Evolutionary conservation across 768 basidiomycete species (phyloP).

Genomic region (Termitomyces sp.): DNA sequence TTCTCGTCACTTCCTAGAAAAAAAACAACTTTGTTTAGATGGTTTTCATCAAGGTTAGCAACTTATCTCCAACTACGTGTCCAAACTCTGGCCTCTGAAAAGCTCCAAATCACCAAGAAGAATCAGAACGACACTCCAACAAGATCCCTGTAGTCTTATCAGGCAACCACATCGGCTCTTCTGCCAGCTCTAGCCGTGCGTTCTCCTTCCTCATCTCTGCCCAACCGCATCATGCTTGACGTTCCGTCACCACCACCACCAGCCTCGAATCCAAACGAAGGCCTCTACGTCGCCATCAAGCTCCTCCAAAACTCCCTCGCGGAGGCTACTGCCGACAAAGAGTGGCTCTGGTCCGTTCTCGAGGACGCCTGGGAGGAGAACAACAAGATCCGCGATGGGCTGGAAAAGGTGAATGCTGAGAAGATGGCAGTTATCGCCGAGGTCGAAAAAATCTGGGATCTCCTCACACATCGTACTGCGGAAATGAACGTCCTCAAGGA

Average conservation of each 20-base stretch:
- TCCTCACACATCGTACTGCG: not conserved
- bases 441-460: not conserved
- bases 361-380: not conserved
- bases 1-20: not conserved
- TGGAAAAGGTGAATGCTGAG: not conserved
- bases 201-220: too few species aligned
- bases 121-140: not conserved
- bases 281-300: not conserved
- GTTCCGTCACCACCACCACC: too few species aligned
- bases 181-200: too few species aligned
- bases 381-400: not conserved
- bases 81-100: too few species aligned
- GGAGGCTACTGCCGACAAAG: not conserved
- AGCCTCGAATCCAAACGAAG: not conserved
- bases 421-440: not conserved
- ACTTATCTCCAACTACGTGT: not conserved
- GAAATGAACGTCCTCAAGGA: not conserved
- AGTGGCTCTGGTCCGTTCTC: not conserved
- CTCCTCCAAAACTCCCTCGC: not conserved
- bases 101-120: too few species aligned
- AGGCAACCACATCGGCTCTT: not conserved
- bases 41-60: not conserved
- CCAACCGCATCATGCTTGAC: not conserved
- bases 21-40: not conserved
- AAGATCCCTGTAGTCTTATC: not conserved